phyloP scores from a whole-genome alignment of 345 rosid species.

The Brassica cretica region DNA sequence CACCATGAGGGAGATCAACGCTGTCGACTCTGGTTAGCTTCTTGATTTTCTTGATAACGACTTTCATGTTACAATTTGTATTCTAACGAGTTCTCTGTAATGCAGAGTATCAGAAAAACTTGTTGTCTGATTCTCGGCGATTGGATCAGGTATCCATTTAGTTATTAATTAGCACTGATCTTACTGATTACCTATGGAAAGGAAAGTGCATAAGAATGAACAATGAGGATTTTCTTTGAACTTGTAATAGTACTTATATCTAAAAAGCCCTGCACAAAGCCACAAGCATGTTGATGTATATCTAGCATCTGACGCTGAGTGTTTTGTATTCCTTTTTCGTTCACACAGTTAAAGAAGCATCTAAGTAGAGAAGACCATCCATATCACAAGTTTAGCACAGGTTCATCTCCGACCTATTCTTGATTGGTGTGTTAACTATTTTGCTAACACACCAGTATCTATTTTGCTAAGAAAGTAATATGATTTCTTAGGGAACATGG shows the following conservation, averaged over 20 bases:
- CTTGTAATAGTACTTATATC: not conserved
- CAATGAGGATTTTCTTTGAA: not conserved
- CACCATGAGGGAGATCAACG: constrained; percentile 83
- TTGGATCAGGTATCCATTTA: constrained; percentile 57
- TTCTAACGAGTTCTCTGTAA: constrained; percentile 17
- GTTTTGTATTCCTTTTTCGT: not conserved
- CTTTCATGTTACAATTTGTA: not conserved
- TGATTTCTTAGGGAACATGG: constrained; percentile 64
- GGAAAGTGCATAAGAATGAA: not conserved
- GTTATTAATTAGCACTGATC: not conserved
- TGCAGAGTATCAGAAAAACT: constrained; percentile 83
- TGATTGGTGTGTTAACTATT: not conserved
- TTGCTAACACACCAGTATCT: not conserved
- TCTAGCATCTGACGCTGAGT: not conserved
- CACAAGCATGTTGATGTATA: not conserved
- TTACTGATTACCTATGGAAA: not conserved
- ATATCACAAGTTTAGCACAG: constrained; percentile 84
- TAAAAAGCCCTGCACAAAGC: not conserved
- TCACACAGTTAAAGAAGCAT: constrained; percentile 73
- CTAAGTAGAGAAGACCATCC: constrained; percentile 73
- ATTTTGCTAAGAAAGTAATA: constrained; percentile 18
- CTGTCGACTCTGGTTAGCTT: constrained; percentile 84
- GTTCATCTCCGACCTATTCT: constrained; percentile 39
- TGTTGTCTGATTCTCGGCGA: constrained; percentile 76
- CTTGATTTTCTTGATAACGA: not conserved